A percentile compares a stretch with the other conserved stretches of the same genome.
Conservation (phyloP, 257 asterid genomes). For the Solanum etuberosum region DNA sequence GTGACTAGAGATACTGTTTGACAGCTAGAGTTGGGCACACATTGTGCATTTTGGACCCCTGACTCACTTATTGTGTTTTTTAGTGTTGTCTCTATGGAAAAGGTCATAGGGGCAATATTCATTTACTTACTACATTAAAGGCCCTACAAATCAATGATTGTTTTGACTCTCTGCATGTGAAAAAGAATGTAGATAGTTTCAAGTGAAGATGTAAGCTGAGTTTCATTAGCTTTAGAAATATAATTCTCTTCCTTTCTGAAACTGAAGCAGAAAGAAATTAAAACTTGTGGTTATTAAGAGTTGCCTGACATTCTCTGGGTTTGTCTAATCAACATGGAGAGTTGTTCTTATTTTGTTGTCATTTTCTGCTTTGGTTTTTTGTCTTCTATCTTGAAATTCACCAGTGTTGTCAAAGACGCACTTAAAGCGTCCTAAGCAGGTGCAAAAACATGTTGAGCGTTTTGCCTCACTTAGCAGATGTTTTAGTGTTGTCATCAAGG, state of each 20-base stretch:
- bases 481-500: background rate
- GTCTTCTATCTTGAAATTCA: background rate
- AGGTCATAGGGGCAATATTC: background rate
- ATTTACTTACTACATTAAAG: background rate
- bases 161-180: background rate
- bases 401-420: constrained; percentile 27
- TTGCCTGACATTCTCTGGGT: background rate
- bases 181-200: background rate
- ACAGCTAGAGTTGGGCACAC: background rate
- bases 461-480: background rate
- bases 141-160: background rate
- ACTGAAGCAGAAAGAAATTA: background rate
- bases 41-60: background rate
- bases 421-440: constrained; percentile 8
- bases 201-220: background rate
- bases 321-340: background rate
- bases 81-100: background rate
- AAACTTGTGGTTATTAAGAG: background rate
- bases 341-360: background rate
- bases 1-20: background rate
- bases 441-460: background rate
- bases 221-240: background rate
- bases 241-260: background rate
- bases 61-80: background rate
- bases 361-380: background rate